Evolutionary conservation across 805 yeast genomes (phyloP).

Genomic region (Candida yuanshanica): DNA sequence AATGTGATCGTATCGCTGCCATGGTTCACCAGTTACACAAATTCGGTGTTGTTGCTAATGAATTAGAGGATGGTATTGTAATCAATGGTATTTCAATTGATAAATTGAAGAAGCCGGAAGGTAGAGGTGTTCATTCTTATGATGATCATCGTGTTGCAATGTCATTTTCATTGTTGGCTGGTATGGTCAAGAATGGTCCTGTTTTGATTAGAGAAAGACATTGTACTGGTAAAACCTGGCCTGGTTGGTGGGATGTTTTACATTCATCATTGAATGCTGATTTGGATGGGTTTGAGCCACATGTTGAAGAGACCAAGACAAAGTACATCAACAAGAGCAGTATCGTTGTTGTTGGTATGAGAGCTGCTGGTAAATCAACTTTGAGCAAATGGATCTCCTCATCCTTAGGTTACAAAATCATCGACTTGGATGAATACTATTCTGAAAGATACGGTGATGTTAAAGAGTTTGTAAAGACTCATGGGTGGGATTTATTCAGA

Average conservation of each 20-base stretch:
- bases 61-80: conserved; percentile 88
- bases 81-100: conserved; percentile 61
- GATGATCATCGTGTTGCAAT: conserved; percentile 98
- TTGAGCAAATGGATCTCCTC: conserved; percentile 75
- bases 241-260: conserved; percentile 98
- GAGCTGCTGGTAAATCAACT: conserved; percentile 95
- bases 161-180: conserved; percentile 89
- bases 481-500: conserved; percentile 91
- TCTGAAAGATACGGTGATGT: conserved; percentile 52
- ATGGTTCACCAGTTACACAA: conserved; percentile 86
- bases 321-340: conserved; percentile 36
- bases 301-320: conserved; percentile 14
- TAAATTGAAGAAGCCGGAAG: conserved; percentile 50
- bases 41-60: conserved; percentile 83
- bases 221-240: conserved; percentile 98
- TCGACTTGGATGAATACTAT: conserved; percentile 74
- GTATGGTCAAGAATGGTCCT: conserved; percentile 46
- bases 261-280: conserved; percentile 59
- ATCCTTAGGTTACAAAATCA: conserved; percentile 55
- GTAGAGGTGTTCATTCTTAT: conserved; percentile 62
- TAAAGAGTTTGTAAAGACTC: conserved; percentile 49
- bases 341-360: conserved; percentile 88
- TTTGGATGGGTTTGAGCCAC: conserved; percentile 68
- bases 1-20: conserved; percentile 92
- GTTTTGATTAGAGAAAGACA: conserved; percentile 79